Base-by-base conservation (phyloP, 2,329 filamentous ascomycete species). In the Fusarium subtropicale region DNA sequence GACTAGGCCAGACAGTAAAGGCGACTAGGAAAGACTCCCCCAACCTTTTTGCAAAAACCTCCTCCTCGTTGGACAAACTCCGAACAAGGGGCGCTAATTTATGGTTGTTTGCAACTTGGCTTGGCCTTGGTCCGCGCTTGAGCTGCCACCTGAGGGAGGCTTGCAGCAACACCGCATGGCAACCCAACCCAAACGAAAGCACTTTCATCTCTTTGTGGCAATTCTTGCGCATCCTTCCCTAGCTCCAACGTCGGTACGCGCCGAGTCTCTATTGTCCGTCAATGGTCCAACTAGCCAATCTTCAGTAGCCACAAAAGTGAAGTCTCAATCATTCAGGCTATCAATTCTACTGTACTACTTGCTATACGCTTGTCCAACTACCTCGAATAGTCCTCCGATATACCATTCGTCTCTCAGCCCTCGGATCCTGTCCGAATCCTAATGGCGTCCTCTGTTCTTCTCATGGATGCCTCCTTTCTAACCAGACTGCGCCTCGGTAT, bases 391-490 rank as follows among this genome's bases (percentile, higher is more conserved):
- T 26, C 16, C 16, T 20, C 48, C 36, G 39, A 46, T 39, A 66
- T 46, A 34, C 15, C 22, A 28, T 47, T 51, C 56, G 33, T n/a
- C 20, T 48, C 36, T 36, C 24, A n/a, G 24, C 48, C 16, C 55
- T 74, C 69, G 60, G 71, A 71, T 44, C 52, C 64, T 64, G 60
- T 38, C 71, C 71, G 71, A 73, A 53, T 59, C 34, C 44, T 56
- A 47, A 24, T 48, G 55, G 38, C 34, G 34, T 58, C 51, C n/a
- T 50, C 60, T 18, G 30, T 26, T 47, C 34, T 48, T 53, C 39
- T 55, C 46, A 41, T 48, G 33, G 41, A n/a, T 56, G 31, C 31
- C 38, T 38, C 38, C 33, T 39, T 53, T 36, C 38, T 44, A 48
- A 53, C 41, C 30, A 55, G 13, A 22, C 24, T 69, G 45, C 58